These are phyloP conservation scores for Tillandsia leiboldiana DNA, from an alignment of 176 grass and related monocot genomes.

Conservation along the genomic window DNA sequence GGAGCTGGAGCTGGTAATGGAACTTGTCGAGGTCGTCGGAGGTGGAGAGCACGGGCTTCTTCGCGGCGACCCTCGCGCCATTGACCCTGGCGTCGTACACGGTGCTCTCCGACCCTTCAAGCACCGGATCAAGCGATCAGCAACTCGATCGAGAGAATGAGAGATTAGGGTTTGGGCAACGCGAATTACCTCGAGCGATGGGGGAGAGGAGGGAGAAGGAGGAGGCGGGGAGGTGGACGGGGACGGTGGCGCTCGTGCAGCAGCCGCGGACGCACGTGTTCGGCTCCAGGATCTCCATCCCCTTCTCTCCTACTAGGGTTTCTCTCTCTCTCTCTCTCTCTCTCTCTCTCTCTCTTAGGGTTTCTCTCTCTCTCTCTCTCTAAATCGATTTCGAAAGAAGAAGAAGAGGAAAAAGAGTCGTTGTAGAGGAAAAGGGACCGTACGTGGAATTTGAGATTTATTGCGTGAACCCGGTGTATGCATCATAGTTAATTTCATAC, in stretches of 20 bases:
- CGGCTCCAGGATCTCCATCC: slow-evolving; percentile 35
- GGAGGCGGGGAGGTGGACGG: slow-evolving; percentile 54
- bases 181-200: slow-evolving; percentile 57
- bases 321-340: not conserved
- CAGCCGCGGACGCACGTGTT: slow-evolving; percentile 89
- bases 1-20: slow-evolving; percentile 89
- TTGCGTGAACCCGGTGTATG: too few species aligned
- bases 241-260: slow-evolving; percentile 66
- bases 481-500: too few species aligned
- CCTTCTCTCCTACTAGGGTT: slow-evolving; percentile 17
- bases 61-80: slow-evolving; percentile 53
- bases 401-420: too few species aligned
- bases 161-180: not conserved
- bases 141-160: not conserved
- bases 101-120: slow-evolving; percentile 78
- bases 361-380: not conserved
- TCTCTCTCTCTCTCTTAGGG: not conserved
- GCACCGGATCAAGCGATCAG: not conserved
- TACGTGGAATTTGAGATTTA: too few species aligned
- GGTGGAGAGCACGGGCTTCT: slow-evolving; percentile 88
- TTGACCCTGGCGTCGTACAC: slow-evolving; percentile 70
- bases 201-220: slow-evolving; percentile 75
- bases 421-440: too few species aligned
- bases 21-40: slow-evolving; percentile 87
- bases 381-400: too few species aligned